phyloP scores from a whole-genome alignment of 306 rosid species.

The Vigna hirtella region DNA sequence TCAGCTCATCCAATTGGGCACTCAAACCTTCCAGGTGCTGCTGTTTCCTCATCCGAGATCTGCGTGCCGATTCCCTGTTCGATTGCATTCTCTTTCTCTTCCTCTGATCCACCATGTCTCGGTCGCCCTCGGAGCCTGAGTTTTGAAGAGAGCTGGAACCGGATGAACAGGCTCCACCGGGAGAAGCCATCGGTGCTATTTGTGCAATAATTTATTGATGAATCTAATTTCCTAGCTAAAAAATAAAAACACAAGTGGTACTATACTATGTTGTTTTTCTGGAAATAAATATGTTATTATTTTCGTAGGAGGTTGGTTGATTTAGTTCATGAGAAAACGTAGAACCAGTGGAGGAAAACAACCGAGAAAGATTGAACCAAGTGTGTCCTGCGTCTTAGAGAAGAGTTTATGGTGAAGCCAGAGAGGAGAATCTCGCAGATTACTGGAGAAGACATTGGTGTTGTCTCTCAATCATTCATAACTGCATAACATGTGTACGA shows the following conservation, averaged over 20 bases:
- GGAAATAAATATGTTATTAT: not conserved
- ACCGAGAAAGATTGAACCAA: constrained; percentile 91
- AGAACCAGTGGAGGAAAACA: constrained; percentile 97
- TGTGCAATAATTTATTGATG: not conserved
- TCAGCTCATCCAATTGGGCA: constrained; percentile 52
- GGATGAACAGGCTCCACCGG: constrained; percentile 61
- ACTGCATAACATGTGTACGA: constrained; percentile 10
- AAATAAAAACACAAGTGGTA: not conserved
- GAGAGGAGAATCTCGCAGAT: constrained; percentile 75
- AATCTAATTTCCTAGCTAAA: not conserved
- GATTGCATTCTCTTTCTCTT: constrained; percentile 91
- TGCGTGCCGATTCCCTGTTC: constrained; percentile 82
- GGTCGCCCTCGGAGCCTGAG: constrained; percentile 66
- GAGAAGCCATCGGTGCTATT: constrained; percentile 38
- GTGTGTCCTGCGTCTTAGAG: constrained; percentile 77
- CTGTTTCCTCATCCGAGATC: constrained; percentile 82
- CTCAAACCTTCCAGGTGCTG: constrained; percentile 67
- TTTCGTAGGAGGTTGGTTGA: not conserved
- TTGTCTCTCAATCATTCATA: constrained; percentile 53
- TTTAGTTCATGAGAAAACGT: constrained; percentile 65
- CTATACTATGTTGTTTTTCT: not conserved
- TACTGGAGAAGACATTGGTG: constrained; percentile 68
- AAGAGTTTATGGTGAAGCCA: constrained; percentile 70
- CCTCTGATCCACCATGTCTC: constrained; percentile 61
- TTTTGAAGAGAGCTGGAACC: constrained; percentile 50